phyloP scores from a whole-genome alignment of 164 flowering plant species.

The Magnolia sinica region DNA sequence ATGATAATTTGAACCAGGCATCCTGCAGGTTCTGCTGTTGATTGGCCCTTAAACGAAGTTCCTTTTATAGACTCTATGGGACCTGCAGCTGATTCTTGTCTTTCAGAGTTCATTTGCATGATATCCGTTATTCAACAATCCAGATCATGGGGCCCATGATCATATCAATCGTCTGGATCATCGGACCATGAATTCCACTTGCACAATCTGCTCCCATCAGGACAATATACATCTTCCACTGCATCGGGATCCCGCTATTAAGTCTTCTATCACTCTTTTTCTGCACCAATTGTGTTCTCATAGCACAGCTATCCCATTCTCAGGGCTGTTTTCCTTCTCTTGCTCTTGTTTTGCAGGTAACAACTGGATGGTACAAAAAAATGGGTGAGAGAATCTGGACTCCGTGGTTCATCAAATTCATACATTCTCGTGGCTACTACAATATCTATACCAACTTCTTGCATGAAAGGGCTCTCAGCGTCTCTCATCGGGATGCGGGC shows the following conservation, averaged over 20 bases:
- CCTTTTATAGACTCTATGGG: too few species aligned
- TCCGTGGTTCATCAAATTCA: slow-evolving; percentile 96
- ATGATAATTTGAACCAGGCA: not conserved
- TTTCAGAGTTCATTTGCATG: too few species aligned
- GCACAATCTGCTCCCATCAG: not conserved
- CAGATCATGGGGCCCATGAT: not conserved
- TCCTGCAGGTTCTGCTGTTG: too few species aligned
- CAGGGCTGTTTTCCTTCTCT: not conserved
- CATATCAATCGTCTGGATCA: not conserved
- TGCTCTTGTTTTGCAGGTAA: slow-evolving; percentile 46
- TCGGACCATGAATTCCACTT: not conserved
- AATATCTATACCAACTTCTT: slow-evolving; percentile 82
- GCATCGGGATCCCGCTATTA: not conserved
- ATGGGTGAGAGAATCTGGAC: slow-evolving; percentile 97
- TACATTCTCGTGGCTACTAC: slow-evolving; percentile 79
- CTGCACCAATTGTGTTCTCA: too few species aligned
- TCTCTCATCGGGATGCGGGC: slow-evolving; percentile 90
- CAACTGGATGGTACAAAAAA: slow-evolving; percentile 95
- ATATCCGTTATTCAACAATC: not conserved
- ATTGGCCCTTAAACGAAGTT: too few species aligned
- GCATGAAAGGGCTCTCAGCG: slow-evolving; percentile 74
- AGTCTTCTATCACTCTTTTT: too few species aligned
- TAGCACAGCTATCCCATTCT: not conserved
- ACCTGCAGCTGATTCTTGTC: too few species aligned
- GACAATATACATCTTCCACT: too few species aligned